Evolutionary conservation across 1,284 basidiomycete genomes (phyloP), one percentile per base, ranked within the genome.

Genomic region (Inonotus obliquus): DNA sequence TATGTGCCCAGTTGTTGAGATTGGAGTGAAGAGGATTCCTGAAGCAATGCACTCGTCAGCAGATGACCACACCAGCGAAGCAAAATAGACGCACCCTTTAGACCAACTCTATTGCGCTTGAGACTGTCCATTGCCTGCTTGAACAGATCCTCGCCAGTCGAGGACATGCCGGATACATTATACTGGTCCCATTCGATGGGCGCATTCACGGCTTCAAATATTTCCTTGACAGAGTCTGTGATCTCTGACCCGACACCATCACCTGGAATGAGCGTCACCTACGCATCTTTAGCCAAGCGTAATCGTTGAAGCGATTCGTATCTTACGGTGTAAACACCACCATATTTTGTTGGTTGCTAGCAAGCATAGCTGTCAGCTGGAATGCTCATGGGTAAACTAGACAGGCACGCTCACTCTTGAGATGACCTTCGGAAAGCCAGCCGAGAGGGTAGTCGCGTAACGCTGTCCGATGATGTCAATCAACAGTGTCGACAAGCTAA

Each of bases 171-270:
- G 52, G 94, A 96, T 66, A 99, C 94, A 74, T 98, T 86, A 80
- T 96, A 98, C 76, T 98, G 94, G 75, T 98, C 96, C 93, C 96
- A 99, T 77, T 98, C 94, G 78, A 99, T 96, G 75, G 97, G 97
- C 38, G 95, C 97, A 74, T 99, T 99, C 74, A 94, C 86, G 67
- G 93, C 85, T 74, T 97, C 93, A 71, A 99, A 99, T 74, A 99
- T 95, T 79, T 98, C 95, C 82, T 99, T 98, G 70, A 99, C 96
- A 19, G 94, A 96, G 77, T 96, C 92, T 66, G 96, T 94, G 74
- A 99, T 94, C 80, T 99, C 97, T 72, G 86, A 85, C 69, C 97
- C 97, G 73, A 99, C 91, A 83, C 96, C 96, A 73, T 98, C 96
- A 70, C 96, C 96, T 53, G 94, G 95, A 67, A 97, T 94, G 70